Conservation (phyloP, 768 basidiomycete species). For the Russula emetica region DNA sequence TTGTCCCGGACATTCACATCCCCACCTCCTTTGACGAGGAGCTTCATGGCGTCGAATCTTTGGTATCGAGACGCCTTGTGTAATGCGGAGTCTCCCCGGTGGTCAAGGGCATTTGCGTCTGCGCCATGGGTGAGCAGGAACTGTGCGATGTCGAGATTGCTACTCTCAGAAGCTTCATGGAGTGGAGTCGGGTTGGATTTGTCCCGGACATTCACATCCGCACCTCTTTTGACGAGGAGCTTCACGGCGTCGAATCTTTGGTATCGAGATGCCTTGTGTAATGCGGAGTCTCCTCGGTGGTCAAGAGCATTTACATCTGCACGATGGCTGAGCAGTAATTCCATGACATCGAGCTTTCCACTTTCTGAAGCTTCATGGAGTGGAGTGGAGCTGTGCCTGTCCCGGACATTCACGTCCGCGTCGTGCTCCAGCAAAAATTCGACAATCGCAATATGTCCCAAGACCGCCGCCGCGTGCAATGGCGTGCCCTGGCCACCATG, state of each 20-base stretch:
- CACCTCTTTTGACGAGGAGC: background rate
- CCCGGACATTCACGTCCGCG: background rate
- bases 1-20: background rate
- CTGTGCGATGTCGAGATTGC: background rate
- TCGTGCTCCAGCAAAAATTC: background rate
- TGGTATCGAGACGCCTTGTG: background rate
- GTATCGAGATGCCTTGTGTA: background rate
- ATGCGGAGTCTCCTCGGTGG: background rate
- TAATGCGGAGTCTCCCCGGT: background rate
- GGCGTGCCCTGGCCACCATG: background rate
- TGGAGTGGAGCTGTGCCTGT: background rate
- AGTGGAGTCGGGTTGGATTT: background rate
- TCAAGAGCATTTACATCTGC: background rate
- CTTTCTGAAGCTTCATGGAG: background rate
- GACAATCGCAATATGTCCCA: background rate
- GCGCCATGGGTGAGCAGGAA: background rate
- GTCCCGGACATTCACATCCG: background rate
- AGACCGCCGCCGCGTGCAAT: background rate
- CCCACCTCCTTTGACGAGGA: background rate
- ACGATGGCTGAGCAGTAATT: background rate
- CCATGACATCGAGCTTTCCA: background rate
- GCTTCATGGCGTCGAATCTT: too few relatives aligned
- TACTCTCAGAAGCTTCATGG: background rate
- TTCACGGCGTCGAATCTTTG: background rate
- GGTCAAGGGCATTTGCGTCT: background rate